Evolutionary conservation across 1,139 yeast species (phyloP), one percentile per base, ranked within the genome.

Genomic region (Kurtzmaniella quercitrusa): DNA sequence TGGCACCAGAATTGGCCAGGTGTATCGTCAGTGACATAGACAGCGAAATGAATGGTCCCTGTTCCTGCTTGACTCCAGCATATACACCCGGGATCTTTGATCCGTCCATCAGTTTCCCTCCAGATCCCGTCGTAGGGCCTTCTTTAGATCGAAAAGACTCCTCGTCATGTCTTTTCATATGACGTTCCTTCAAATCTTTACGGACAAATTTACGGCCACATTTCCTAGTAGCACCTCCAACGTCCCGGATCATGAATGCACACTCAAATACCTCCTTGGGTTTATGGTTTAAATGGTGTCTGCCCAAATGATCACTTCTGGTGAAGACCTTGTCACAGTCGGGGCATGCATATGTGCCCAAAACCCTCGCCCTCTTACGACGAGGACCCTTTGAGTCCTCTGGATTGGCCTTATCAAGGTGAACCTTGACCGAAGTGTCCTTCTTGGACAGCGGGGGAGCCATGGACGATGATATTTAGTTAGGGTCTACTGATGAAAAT

Each of bases 151-250:
- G 41, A 34, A 27, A 17, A 7, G 21, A 29, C n/a, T 34, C 44
- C 6, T 19, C 40, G 25, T 40, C 37, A 49, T 70, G 76, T 29
- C 77, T 54, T 45, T 56, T 63, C 34, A 56, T 52, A 46, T 72
- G 77, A 34, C 75, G 51, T 38, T 70, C 76, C 40, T 61, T 60
- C 37, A 71, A 62, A 48, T 71, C 77, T 34, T 55, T 59, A 17
- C 77, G 48, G 3, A 66, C 75, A 56, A 71, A 71, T 3, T 66
- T 60, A 48, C 69, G 67, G 11, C 72, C 74, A 52, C 77, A 71
- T 2, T 49, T 43, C 5, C 58, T 49, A 15, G 45, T 46, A 37
- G 38, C 42, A 6, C 63, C 62, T 23, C 45, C 63, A 29, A 54
- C 54, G 34, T 61, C 66, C 41, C 44, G 53, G 8, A 63, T 50